phyloP scores from a whole-genome alignment of 202 grass and related monocot genomes.

The Brachypodium distachyon region DNA sequence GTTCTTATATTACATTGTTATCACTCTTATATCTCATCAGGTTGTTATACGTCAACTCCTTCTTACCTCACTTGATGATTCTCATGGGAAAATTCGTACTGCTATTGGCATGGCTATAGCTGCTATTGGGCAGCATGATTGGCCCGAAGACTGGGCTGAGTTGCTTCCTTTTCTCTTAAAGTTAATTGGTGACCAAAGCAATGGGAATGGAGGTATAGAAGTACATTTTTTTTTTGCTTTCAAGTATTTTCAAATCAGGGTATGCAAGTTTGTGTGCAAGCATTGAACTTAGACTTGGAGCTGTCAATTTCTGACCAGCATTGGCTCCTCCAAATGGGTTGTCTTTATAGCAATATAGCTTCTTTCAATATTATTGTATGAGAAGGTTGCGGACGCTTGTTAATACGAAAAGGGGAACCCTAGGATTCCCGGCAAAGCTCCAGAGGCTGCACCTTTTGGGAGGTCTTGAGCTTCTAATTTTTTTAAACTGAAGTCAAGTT shows the following conservation, averaged over 20 bases:
- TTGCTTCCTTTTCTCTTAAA: slow-evolving; percentile 84
- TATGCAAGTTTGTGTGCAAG: neutral
- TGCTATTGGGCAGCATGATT: slow-evolving; percentile 87
- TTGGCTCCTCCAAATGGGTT: neutral
- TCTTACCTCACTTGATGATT: slow-evolving; percentile 70
- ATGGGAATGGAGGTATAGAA: slow-evolving; percentile 67
- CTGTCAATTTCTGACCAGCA: neutral
- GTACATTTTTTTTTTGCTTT: neutral
- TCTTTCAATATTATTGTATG: slow-evolving; percentile 14
- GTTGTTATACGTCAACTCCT: slow-evolving; percentile 69
- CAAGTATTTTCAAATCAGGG: neutral
- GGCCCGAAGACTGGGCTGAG: slow-evolving; percentile 94
- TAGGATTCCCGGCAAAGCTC: neutral
- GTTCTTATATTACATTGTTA: neutral
- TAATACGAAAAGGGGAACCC: neutral
- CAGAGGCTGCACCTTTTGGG: too few relatives aligned
- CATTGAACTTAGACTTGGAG: neutral
- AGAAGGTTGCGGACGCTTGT: neutral
- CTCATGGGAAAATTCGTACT: slow-evolving; percentile 85
- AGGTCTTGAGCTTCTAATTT: neutral
- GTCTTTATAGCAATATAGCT: neutral
- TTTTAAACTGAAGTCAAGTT: neutral
- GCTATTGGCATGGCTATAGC: slow-evolving; percentile 88
- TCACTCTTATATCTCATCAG: slow-evolving; percentile 30
- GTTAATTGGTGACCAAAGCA: slow-evolving; percentile 72